Percentiles rank a stretch among this genome's conserved stretches.
phyloP scores from a whole-genome alignment of 257 asterid species.

The Solanum pennellii region DNA sequence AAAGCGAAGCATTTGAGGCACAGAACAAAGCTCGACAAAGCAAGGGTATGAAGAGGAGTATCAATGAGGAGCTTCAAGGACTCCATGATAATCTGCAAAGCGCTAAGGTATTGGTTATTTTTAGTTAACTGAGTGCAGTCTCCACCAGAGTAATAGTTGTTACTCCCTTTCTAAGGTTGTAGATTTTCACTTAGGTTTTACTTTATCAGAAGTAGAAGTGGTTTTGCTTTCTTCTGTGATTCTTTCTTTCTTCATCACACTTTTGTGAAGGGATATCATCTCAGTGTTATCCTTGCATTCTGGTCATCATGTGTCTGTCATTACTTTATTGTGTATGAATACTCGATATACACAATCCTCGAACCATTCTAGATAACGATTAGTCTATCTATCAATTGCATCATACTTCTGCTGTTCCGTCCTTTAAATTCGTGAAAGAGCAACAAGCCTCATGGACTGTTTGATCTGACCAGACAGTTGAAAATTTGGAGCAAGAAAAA shows the following conservation, averaged over 20 bases:
- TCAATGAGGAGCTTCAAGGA: conserved; percentile 43
- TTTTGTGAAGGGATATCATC: background rate
- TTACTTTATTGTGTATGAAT: background rate
- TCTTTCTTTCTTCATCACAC: background rate
- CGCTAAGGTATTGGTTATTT: conserved; percentile 39
- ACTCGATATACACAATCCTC: background rate
- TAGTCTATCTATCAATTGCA: background rate
- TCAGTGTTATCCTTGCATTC: background rate
- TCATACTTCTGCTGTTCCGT: background rate
- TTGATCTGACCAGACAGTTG: background rate
- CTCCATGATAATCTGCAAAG: conserved; percentile 20
- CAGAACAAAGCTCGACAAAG: conserved; percentile 32
- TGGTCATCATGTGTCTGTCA: background rate
- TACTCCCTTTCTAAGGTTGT: background rate
- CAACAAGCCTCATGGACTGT: background rate
- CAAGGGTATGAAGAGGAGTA: conserved; percentile 43
- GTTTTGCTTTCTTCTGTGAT: background rate
- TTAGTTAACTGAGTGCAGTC: background rate
- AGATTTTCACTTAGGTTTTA: background rate
- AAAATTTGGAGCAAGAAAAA: background rate
- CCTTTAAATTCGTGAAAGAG: background rate
- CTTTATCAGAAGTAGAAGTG: background rate
- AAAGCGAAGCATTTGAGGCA: conserved; percentile 39
- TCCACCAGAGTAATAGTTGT: background rate
- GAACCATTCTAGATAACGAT: background rate